phyloP scores from a whole-genome alignment of 805 yeast species.

The Candida pini region DNA sequence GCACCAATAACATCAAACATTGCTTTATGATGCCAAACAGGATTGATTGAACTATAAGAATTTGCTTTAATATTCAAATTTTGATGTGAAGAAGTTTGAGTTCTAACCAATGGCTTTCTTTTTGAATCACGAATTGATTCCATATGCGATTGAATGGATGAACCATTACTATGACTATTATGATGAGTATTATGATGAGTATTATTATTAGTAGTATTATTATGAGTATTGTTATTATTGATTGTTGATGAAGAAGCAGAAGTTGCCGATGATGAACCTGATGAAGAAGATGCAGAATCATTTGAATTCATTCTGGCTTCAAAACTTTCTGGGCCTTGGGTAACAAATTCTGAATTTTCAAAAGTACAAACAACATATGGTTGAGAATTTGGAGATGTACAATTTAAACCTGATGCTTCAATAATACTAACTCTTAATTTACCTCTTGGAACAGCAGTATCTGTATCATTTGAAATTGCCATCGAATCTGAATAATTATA shows the following conservation, averaged over 20 bases:
- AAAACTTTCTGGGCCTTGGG: slow-evolving; percentile 64
- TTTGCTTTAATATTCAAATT: slow-evolving; percentile 17
- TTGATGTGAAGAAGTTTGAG: slow-evolving; percentile 24
- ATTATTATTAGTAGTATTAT: slow-evolving; percentile 2
- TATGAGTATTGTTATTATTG: background rate
- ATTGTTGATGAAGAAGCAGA: too few relatives aligned
- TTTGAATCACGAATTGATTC: slow-evolving; percentile 22
- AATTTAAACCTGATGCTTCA: slow-evolving; percentile 68
- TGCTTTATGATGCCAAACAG: slow-evolving; percentile 90
- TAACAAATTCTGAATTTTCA: slow-evolving; percentile 85
- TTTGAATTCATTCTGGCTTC: slow-evolving; percentile 17
- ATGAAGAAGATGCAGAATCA: too few relatives aligned
- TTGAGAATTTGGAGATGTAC: slow-evolving; percentile 48
- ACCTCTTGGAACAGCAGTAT: slow-evolving; percentile 58
- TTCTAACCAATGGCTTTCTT: slow-evolving; percentile 24
- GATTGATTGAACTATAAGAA: slow-evolving; percentile 44
- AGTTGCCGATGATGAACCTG: too few relatives aligned
- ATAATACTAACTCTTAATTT: slow-evolving; percentile 74
- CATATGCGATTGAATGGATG: slow-evolving; percentile 1
- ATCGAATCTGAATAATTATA: slow-evolving; percentile 12
- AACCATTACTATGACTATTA: background rate
- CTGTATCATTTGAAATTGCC: slow-evolving; percentile 17
- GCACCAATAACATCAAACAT: slow-evolving; percentile 87
- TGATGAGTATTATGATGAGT: slow-evolving; percentile 1
- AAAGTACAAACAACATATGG: slow-evolving; percentile 91